Evolutionary conservation across 225 moss, liverwort and hornwort genomes (phyloP).

Genomic region (Rhytidiadelphus loreus): DNA sequence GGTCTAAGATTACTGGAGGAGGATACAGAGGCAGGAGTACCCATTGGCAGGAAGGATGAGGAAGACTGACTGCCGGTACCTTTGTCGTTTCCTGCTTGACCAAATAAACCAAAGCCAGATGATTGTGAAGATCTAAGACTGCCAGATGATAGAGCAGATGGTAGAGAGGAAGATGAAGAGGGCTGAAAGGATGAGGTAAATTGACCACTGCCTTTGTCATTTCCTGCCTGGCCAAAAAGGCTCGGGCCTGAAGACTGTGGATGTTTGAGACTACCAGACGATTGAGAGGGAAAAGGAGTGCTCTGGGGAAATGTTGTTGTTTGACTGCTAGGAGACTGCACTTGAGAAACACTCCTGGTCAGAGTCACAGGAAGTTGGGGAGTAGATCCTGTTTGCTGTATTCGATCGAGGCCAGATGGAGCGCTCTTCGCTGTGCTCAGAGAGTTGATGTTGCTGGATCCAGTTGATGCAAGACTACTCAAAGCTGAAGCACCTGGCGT

Average conservation of each 20-base stretch:
- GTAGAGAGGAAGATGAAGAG: slow-evolving; percentile 9
- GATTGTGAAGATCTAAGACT: slow-evolving; percentile 6
- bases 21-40: slow-evolving; percentile 7
- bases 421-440: slow-evolving; percentile 36
- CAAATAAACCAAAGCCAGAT: slow-evolving; percentile 14
- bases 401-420: slow-evolving; percentile 31
- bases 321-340: slow-evolving; percentile 14
- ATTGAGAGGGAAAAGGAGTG: slow-evolving; percentile 15
- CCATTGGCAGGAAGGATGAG: neutral
- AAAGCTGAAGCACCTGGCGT: slow-evolving; percentile 32
- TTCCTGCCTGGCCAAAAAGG: slow-evolving; percentile 11
- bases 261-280: slow-evolving; percentile 12
- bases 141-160: neutral
- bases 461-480: slow-evolving; percentile 33
- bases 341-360: slow-evolving; percentile 21
- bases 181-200: slow-evolving; percentile 14
- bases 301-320: neutral
- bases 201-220: slow-evolving; percentile 7
- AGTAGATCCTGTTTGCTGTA: slow-evolving; percentile 19
- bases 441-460: slow-evolving; percentile 9
- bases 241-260: slow-evolving; percentile 4
- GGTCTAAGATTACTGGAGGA: slow-evolving; percentile 6
- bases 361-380: slow-evolving; percentile 17
- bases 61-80: neutral
- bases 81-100: slow-evolving; percentile 13